Base-by-base conservation (phyloP, 805 yeast genomes). In the Tetrapisispora namnaoensis region DNA sequence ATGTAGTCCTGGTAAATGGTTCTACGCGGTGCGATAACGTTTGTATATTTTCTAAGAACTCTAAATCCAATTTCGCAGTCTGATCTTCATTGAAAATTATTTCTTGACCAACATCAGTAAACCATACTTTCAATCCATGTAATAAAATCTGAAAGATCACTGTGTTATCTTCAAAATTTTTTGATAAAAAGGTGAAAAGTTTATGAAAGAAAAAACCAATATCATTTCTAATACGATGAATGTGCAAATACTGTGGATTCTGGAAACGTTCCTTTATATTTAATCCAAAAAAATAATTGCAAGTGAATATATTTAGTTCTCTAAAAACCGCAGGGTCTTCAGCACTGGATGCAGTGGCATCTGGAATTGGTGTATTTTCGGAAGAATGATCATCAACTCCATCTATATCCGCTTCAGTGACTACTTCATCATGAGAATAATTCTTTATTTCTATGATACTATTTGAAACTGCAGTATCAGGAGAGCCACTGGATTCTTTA, bases 21-120 rank as follows among this genome's bases (percentile, higher is more conserved):
- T 83, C 82, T 8, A 78, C 69, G 22, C 78, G 65, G 38, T 83
- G 79, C 5, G 82, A 76, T 7, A 84, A 67, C n/a, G 77, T 71
- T 57, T 83, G 88, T 10, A 79, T 70, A 32, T 75, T 73, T 42
- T 75, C 75, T 48, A 82, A 72, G 57, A 75, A 79, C 1, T 73
- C 70, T 53, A 79, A 80, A 39, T 77, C 76, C 30, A 81, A 69
- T 38, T 70, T 70, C 8, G 80, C 61, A 18, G 70, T 76, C 45
- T 78, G 82, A 49, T 79, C 76, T 5, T 74, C 66, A 42, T 75
- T 81, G 44, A 80, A 72, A 1, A 80, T 65, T 13, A 82, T 68
- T 55, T 86, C 93, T 49, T 77, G 74, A 1, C 95, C 93, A 21
- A 83, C 83, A 58, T 87, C 91, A 24, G 83, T 72, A 54, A 83